These are phyloP conservation scores for Colletotrichum tanaceti DNA, from an alignment of 2,329 filamentous ascomycete species.

Conservation along the genomic window DNA sequence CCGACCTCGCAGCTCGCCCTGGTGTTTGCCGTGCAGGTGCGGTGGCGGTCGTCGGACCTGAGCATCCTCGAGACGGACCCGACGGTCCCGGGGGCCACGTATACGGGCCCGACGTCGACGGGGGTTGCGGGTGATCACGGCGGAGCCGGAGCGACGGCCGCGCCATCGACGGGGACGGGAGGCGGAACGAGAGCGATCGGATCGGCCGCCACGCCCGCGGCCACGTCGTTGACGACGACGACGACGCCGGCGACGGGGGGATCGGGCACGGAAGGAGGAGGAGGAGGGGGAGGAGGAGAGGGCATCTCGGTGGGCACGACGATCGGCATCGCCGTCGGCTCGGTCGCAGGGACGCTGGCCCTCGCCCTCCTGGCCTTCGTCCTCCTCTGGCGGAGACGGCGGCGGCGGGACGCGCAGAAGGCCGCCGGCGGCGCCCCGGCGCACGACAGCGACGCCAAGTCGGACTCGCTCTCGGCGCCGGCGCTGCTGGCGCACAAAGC, in stretches of 20 bases:
- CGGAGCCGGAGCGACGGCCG: background rate
- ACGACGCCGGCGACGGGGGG: slow-evolving; percentile 6
- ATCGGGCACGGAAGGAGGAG: background rate
- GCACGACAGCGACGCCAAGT: slow-evolving; percentile 8
- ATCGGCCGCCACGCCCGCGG: background rate
- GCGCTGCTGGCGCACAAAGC: slow-evolving; percentile 25
- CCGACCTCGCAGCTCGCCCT: slow-evolving; percentile 25
- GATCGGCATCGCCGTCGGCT: slow-evolving; percentile 33
- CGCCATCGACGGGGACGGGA: slow-evolving; percentile 8
- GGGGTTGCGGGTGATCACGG: background rate
- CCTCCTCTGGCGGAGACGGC: slow-evolving; percentile 24
- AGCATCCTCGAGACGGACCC: slow-evolving; percentile 41
- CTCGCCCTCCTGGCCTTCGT: slow-evolving; percentile 23
- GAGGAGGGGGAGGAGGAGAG: too few relatives aligned
- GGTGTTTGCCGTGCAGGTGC: slow-evolving; percentile 42
- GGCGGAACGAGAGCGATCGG: slow-evolving; percentile 9
- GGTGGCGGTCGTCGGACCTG: slow-evolving; percentile 42
- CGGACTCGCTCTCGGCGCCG: slow-evolving; percentile 2
- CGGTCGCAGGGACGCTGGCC: slow-evolving; percentile 24
- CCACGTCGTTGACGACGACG: slow-evolving; percentile 16
- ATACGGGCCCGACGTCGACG: slow-evolving; percentile 23
- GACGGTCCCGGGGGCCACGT: slow-evolving; percentile 40
- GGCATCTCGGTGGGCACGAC: slow-evolving; percentile 27
- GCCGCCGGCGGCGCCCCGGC: background rate
- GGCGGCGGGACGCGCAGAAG: slow-evolving; percentile 5